Base-by-base conservation (phyloP, 768 basidiomycete genomes). In the Hemileccinum impolitum region DNA sequence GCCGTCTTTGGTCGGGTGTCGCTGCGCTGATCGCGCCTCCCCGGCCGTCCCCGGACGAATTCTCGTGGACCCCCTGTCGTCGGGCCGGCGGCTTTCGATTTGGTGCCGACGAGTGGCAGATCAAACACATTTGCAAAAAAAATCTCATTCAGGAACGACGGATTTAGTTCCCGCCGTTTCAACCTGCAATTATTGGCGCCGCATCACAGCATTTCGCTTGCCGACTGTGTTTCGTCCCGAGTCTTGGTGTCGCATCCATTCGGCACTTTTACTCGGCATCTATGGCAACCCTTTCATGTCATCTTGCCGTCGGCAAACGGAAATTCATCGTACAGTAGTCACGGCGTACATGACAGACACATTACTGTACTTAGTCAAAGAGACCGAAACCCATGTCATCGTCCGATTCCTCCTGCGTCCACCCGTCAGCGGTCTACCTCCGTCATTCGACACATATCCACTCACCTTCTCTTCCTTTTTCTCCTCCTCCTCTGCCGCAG, bases 371-470 rank as follows among this genome's bases (percentile, higher is more conserved):
- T 78, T 85, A 96, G 78, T 96, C 94, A 79, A 96, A 96, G 56
- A 96, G 81, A 76, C 94, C 94, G 73, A 97, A 97, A 78, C 94
- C 93, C 93, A 96, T 96, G 75, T 96, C 94, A 62, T 96, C 94
- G 79, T 95, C 93, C 47, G 89, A 91, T 70, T 94, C 91, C 74
- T 91, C 88, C 87, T 92, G 67, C 47, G 54, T 32, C 23, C 30
- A 36, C 45, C 34, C 2, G 50, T 56, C 36, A 52, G 45, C 30
- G 17, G 13, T 5, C 30, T 3, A 50, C 28, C 40, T 21, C 43
- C 14, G 41, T 43, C 14, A 39, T 8, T 3, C 1, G 10, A 37
- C 32, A 32, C 53, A 39, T 5, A 35, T 39, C 23, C 13, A 74
- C 79, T 26, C 30, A 83, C 88, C 84, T 91, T 89, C 70, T 93